Base-by-base conservation (phyloP, 1,284 basidiomycete genomes). In the Ustilago sp. region DNA sequence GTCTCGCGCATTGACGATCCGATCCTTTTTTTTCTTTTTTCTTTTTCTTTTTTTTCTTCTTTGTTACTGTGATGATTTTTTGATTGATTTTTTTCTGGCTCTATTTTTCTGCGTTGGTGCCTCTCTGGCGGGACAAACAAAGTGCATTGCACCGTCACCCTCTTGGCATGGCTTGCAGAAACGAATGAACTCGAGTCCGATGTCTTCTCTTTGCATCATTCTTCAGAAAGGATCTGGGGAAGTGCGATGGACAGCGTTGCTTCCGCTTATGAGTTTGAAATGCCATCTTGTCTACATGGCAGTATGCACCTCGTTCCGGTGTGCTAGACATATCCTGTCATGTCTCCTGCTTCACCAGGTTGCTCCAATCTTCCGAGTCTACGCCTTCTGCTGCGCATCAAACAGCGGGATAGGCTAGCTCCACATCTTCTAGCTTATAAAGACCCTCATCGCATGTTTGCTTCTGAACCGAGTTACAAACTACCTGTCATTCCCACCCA, bases 261-360 rank as follows among this genome's bases (percentile, higher is more conserved):
- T 64, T 64, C 68, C 68, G 68, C 23, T 61, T 57, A 70, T 70
- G 68, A 70, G 63, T 43, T 58, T 17, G 56, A 38, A 51, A 63
- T 45, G 61, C 61, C 56, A 63, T 53, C 50, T 17, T 63, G n/a
- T 34, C 45, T 48, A 41, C 43, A 62, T 62, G 32, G 41, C 60
- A 38, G 12, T 36, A 19, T 19, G 41, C 56, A 35, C 8, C 6
- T 6, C 43, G 9, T 32, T 50, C 23, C 48, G 48, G 48, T 13
- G 48, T 12, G 23, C 32, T 50, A 12, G 12, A 50, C 1, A 50
- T 15, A 28, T 4, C 23, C 48, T 31, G 15, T 50, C 43, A 45
- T 19, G 43, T 45, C 43, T 45, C 43, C 23, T n/a, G 43, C 8
- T 11, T 45, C 8, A 19, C n/a, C 43, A 31, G 13, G 28, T 32